Conservation (phyloP, 768 basidiomycete species). For the Naganishia antarctica region DNA sequence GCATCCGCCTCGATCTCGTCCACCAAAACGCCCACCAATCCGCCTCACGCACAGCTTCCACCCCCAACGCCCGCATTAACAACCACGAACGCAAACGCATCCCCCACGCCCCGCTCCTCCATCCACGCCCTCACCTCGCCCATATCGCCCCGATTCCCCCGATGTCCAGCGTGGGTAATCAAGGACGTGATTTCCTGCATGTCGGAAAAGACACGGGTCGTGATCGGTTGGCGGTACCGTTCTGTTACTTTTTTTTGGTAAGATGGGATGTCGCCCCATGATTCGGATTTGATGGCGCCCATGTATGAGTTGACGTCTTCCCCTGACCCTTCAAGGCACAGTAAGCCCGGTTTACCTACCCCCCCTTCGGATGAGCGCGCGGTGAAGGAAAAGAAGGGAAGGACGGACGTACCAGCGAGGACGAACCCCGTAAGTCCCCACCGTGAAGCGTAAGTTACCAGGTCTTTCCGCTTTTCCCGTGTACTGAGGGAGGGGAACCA, state of each 20-base stretch:
- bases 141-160: constrained; percentile 50
- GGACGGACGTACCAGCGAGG: constrained; percentile 57
- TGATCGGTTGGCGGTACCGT: constrained; percentile 41
- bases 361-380: neutral
- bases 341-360: constrained; percentile 50
- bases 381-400: neutral
- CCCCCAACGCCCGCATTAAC: constrained; percentile 26
- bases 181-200: constrained; percentile 50
- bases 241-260: constrained; percentile 52
- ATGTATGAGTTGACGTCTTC: constrained; percentile 45
- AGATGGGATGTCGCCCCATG: constrained; percentile 51
- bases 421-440: constrained; percentile 50
- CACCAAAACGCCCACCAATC: no score
- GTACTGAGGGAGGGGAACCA: constrained; percentile 50
- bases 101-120: constrained; percentile 46
- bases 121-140: constrained; percentile 47
- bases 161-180: constrained; percentile 45
- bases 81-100: constrained; percentile 46
- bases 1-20: no score
- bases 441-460: constrained; percentile 45
- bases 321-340: constrained; percentile 49
- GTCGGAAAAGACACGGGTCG: constrained; percentile 35
- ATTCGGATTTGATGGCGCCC: constrained; percentile 49
- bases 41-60: neutral
- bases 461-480: constrained; percentile 48